Base-by-base conservation (phyloP, 805 yeast genomes). In the Ogataea angusta region DNA sequence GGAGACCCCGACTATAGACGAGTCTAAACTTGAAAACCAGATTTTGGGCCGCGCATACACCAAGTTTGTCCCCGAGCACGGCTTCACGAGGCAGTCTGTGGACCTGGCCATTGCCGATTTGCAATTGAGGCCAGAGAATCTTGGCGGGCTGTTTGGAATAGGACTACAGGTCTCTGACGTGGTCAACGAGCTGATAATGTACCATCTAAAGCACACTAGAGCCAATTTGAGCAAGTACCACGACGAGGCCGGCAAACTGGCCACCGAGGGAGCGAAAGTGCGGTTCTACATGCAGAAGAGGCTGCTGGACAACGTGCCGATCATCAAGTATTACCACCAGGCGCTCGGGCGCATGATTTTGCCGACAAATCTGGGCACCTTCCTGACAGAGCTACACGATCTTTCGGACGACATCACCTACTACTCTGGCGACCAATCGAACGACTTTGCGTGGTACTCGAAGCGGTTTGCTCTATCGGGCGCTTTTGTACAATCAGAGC, bases 361-460 rank as follows among this genome's bases (percentile, higher is more conserved):
- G 18, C 96, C 96, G 1, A 70, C 73, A 37, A 82, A 85, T 56
- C 34, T 82, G 23, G 59, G 68, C 3, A 51, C 57, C 21, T 76
- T 93, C 0, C 52, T 85, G 36, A 75, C 74, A 26, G 95, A 87
- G 55, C 72, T 93, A 42, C 84, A 80, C 51, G 73, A 76, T 38
- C 69, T 90, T 41, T 73, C 88, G 10, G 98, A 91, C 64, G 98
- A 93, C 57, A 71, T 91, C 44, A 76, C 86, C 32, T 88, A 65
- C 61, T 79, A 77, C 51, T 80, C 95, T 0, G 93, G 90, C 9
- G 97, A 90, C 57, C 56, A 62, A 38, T 75, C 93, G 15, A 80
- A 80, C 49, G 96, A 88, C 60, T 81, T 85, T 59, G 83, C 87
- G 3, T 91, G 99, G 99, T 91, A 91, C 62, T 69, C 95, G n/a